Evolutionary conservation across 1,139 yeast genomes (phyloP), one percentile per base, ranked within the genome.

Genomic region (Spathaspora sp.): DNA sequence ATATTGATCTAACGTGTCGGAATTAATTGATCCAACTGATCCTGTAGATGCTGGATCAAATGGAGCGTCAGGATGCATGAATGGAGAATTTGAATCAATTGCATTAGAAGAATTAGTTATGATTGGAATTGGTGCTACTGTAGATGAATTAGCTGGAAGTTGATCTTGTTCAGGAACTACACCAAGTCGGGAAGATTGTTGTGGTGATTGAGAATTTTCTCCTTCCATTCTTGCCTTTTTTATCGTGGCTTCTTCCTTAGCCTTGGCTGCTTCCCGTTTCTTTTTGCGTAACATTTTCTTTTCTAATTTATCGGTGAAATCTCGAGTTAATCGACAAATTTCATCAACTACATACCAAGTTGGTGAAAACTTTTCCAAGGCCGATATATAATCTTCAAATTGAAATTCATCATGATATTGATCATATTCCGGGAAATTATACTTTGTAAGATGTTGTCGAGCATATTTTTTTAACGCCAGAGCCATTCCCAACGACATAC

Each of bases 301-400:
- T 23, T 54, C 47, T 27, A 64, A 49, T 44, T 59, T 55, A 15
- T 55, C 53, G 4, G 58, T 48, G 45, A 65, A 64, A 27, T 63
- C 66, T 38, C 54, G 51, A 4, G 64, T 54, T 31, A 65, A 50
- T 39, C 56, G 51, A 40, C 60, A 58, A 42, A 65, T 58, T 45
- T 65, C 70, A 41, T 65, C 70, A 11, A 65, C 65, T 24, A 64
- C 57, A 61, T 63, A 61, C 67, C 68, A 65, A n/a, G 58, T 55
- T 6, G 51, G 45, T 7, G 60, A 45, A 50, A 59, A 63, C 36
- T 57, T 53, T 18, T 62, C 61, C 36, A 66, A 52, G 25, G 53
- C 57, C 2, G 17, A 36, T 41, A 67, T 51, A 45, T 56, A 61
- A 25, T 57, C 61, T 38, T 59, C 59, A 36, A 60, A 49, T 18